Conservation (phyloP, 225 moss, liverwort and hornwort species). For the Polytrichum commune region DNA sequence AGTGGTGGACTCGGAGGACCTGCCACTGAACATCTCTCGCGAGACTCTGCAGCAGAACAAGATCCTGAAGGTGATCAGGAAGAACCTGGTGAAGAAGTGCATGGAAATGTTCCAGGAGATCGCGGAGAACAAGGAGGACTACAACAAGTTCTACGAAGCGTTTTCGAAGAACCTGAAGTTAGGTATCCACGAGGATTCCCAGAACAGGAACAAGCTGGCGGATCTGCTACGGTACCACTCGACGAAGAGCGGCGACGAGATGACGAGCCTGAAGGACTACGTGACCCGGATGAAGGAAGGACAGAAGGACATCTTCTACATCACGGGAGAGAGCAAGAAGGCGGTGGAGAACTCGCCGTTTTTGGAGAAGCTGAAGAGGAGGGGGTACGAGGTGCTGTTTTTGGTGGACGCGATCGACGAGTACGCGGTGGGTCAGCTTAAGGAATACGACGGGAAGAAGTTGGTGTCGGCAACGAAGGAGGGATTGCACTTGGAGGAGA, state of each 20-base stretch:
- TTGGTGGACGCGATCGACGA: constrained; percentile 50
- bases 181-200: constrained; percentile 46
- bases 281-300: constrained; percentile 61
- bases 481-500: constrained; percentile 67
- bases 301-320: constrained; percentile 58
- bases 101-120: constrained; percentile 57
- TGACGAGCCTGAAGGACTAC: constrained; percentile 57
- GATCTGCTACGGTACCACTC: constrained; percentile 52
- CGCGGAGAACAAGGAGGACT: constrained; percentile 58
- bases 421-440: constrained; percentile 50
- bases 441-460: constrained; percentile 83
- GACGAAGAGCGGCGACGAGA: constrained; percentile 49
- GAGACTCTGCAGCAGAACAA: constrained; percentile 59
- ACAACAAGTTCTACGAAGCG: constrained; percentile 43
- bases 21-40: constrained; percentile 52
- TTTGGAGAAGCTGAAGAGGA: constrained; percentile 60
- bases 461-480: constrained; percentile 56
- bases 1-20: constrained; percentile 50
- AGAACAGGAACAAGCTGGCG: constrained; percentile 43
- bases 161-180: constrained; percentile 57
- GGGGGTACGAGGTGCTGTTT: constrained; percentile 63
- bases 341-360: constrained; percentile 59
- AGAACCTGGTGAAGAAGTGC: constrained; percentile 61
- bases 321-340: constrained; percentile 54
- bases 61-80: constrained; percentile 60